Conservation (phyloP, 306 rosid species). For the Ziziphus jujuba region DNA sequence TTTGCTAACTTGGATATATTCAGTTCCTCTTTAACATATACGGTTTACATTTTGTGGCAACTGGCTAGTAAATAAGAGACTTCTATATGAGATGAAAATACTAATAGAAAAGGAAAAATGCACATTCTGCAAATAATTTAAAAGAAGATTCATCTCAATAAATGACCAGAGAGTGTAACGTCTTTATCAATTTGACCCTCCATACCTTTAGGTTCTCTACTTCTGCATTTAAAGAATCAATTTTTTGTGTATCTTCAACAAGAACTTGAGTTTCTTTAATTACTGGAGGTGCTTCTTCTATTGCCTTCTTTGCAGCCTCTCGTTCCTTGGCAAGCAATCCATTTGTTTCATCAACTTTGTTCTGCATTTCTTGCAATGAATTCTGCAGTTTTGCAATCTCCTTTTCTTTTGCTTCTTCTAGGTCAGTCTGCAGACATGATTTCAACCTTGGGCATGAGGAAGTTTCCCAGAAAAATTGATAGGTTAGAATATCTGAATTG, state of each 20-base stretch:
- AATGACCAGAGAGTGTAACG: no score
- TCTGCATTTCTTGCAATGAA: conserved; percentile 63
- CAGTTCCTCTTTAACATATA: no score
- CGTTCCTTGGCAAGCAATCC: conserved; percentile 62
- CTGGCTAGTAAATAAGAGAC: no score
- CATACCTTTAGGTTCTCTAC: conserved; percentile 66
- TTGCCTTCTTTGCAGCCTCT: conserved; percentile 57
- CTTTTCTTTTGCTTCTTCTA: conserved; percentile 80
- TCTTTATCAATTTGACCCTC: conserved; percentile 22
- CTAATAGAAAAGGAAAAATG: no score
- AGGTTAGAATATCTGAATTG: not conserved
- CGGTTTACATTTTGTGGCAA: no score
- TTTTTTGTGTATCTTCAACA: conserved; percentile 72
- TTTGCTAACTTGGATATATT: no score
- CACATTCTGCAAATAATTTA: no score
- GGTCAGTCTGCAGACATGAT: conserved; percentile 66
- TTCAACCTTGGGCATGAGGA: conserved; percentile 16
- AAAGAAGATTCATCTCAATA: no score
- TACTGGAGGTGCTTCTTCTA: conserved; percentile 79
- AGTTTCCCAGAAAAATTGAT: not conserved
- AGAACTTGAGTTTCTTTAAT: conserved; percentile 71
- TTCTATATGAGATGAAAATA: no score
- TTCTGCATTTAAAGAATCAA: conserved; percentile 67
- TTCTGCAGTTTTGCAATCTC: conserved; percentile 76
- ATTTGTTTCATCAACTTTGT: conserved; percentile 64